Conservation (phyloP, 2,329 filamentous ascomycete genomes). For the Hymenoscyphus infarciens region DNA sequence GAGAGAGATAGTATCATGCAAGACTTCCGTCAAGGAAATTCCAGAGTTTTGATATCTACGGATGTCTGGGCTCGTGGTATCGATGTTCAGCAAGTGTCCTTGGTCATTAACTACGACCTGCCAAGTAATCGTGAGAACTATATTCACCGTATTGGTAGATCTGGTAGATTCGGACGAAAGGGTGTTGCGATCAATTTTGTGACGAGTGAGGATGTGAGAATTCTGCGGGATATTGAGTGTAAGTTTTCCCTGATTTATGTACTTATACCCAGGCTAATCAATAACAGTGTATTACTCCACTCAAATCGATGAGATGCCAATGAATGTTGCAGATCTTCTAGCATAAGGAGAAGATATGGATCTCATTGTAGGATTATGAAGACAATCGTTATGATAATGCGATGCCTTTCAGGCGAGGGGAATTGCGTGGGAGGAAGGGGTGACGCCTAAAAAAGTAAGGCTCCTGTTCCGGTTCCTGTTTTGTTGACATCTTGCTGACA, state of each 20-base stretch:
- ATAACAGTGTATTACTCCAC: constrained; percentile 66
- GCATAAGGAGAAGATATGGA: constrained; percentile 20
- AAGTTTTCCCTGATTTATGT: constrained; percentile 36
- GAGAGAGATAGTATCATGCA: constrained; percentile 99
- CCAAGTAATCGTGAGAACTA: constrained; percentile 99
- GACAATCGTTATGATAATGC: background rate
- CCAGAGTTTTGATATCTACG: constrained; percentile 96
- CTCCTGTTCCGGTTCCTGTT: background rate
- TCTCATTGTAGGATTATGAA: background rate
- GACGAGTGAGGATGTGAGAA: constrained; percentile 95
- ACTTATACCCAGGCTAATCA: constrained; percentile 20
- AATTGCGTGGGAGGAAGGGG: constrained; percentile 5
- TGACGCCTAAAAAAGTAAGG: constrained; percentile 2
- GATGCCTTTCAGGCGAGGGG: background rate
- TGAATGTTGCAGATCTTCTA: constrained; percentile 57
- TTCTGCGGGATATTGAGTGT: constrained; percentile 94
- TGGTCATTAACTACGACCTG: constrained; percentile 99
- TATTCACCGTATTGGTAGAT: constrained; percentile 99
- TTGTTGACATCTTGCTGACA: background rate
- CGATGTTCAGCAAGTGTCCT: constrained; percentile 98
- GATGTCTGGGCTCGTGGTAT: constrained; percentile 98
- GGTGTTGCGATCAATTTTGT: constrained; percentile 99
- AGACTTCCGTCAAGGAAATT: constrained; percentile 98
- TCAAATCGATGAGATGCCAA: constrained; percentile 79
- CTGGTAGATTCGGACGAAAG: constrained; percentile 99